Percentiles rank a stretch among this genome's conserved stretches.
Conservation (phyloP, 2,329 filamentous ascomycete genomes). For the Cordyceps militaris region DNA sequence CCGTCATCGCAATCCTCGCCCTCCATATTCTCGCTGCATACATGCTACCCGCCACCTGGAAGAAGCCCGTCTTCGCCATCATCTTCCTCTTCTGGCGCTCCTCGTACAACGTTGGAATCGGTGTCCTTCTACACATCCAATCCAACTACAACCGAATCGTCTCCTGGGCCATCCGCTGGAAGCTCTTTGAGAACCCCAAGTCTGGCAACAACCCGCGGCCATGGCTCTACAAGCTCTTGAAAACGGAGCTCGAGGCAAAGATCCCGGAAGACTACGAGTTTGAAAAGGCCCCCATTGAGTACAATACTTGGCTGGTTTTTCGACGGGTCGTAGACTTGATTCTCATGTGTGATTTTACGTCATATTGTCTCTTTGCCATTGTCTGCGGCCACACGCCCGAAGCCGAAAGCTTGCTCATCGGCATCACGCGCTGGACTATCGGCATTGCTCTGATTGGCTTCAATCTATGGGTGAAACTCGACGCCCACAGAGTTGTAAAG, state of each 20-base stretch:
- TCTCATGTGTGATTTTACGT: conserved; percentile 97
- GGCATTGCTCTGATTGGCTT: conserved; percentile 79
- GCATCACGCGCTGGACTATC: conserved; percentile 66
- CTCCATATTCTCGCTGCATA: conserved; percentile 69
- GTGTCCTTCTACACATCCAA: conserved; percentile 79
- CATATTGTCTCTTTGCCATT: conserved; percentile 92
- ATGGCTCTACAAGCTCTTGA: conserved; percentile 74
- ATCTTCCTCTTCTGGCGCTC: conserved; percentile 90
- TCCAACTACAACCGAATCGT: conserved; percentile 83
- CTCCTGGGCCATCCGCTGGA: conserved; percentile 77
- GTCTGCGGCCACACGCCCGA: conserved; percentile 72
- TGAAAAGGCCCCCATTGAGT: conserved; percentile 88
- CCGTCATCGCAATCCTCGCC: conserved; percentile 72
- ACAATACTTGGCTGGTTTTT: conserved; percentile 98
- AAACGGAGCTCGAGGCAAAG: conserved; percentile 87
- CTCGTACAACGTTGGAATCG: conserved; percentile 90
- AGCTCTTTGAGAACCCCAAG: conserved; percentile 76
- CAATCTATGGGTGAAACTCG: conserved; percentile 97
- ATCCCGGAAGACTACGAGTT: conserved; percentile 92
- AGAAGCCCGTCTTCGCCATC: conserved; percentile 70
- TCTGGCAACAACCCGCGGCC: conserved; percentile 79
- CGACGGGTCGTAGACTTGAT: conserved; percentile 92
- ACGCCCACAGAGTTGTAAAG: conserved; percentile 95
- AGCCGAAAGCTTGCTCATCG: conserved; percentile 63
- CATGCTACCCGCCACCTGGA: conserved; percentile 59